Base-by-base conservation (phyloP, 177 flowering plant genomes). In the Tripterygium wilfordii region DNA sequence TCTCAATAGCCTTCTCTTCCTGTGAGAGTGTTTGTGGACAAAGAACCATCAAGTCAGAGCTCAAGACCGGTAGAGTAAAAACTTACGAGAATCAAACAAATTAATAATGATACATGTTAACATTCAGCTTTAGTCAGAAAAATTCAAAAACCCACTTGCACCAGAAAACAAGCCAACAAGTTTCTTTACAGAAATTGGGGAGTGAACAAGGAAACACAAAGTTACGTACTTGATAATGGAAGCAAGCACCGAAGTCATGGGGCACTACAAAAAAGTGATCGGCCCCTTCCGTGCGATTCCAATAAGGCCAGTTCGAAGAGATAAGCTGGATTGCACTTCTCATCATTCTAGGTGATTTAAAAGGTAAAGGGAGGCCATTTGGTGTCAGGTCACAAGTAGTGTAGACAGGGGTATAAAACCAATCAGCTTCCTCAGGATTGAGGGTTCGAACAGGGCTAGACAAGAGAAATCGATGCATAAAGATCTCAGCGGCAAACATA, bases 401-500 rank as follows among this genome's bases (percentile, higher is more conserved):
- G 65, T 91, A 91, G 10, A 91, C 96, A 60, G 96, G 98, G 12
- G 95, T 83, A 49, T 88, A 91, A 52, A 91, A 85, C 96, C 98
- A 91, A 69, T 88, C 96, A 31, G 98, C 98, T 70, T 88, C 96
- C 54, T 83, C 88, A 15, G 96, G 92, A 61, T 91, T 91, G 10
- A 88, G 79, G 2, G 96, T 91, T 52, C 96, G 67, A 38, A 88
- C 96, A 38, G 98, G 88, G 55, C 95, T 88, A 8, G 90, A 82
- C 48, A 91, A 62, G 45, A 91, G 80, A 69, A 91, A 88, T 2
- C 95, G 74, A 54, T 91, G 98, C 98, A 91, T 91, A 61, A 60
- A 91, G 43, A 91, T 88, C 74, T 91, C 98, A 6, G 96, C 96
- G 17, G 98, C 98, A 69, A 88, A 91, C 98, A 88, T 91, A 63